These are phyloP conservation scores for Firmiana major DNA, from an alignment of 345 rosid species.

Conservation along the genomic window DNA sequence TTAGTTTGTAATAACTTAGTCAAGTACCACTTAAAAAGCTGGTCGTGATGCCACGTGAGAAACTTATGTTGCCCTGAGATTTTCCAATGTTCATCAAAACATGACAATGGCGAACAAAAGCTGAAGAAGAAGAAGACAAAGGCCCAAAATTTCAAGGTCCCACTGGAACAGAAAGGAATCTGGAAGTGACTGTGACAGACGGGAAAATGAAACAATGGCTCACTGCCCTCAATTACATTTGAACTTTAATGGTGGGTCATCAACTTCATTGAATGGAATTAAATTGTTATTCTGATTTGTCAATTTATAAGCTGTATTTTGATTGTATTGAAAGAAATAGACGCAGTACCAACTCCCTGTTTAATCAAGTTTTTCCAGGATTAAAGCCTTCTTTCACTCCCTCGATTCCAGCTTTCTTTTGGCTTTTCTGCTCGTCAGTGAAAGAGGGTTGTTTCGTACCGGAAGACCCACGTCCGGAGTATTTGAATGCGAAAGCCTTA, in stretches of 20 bases:
- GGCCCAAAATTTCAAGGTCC: constrained; percentile 9
- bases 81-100: background rate
- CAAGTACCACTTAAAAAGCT: background rate
- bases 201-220: background rate
- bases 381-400: background rate
- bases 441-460: background rate
- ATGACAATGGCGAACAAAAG: background rate
- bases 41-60: constrained; percentile 26
- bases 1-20: background rate
- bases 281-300: background rate
- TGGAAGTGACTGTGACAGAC: background rate
- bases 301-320: background rate
- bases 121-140: background rate
- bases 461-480: too few relatives aligned
- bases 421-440: background rate
- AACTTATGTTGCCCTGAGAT: background rate
- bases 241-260: background rate
- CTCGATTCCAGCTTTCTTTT: background rate
- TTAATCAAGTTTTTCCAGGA: background rate
- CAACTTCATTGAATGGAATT: background rate
- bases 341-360: background rate
- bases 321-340: background rate
- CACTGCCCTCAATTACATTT: background rate
- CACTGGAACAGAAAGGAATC: background rate
- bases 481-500: too few relatives aligned